Conservation (phyloP, 768 basidiomycete species). For the Mycena maculata region DNA sequence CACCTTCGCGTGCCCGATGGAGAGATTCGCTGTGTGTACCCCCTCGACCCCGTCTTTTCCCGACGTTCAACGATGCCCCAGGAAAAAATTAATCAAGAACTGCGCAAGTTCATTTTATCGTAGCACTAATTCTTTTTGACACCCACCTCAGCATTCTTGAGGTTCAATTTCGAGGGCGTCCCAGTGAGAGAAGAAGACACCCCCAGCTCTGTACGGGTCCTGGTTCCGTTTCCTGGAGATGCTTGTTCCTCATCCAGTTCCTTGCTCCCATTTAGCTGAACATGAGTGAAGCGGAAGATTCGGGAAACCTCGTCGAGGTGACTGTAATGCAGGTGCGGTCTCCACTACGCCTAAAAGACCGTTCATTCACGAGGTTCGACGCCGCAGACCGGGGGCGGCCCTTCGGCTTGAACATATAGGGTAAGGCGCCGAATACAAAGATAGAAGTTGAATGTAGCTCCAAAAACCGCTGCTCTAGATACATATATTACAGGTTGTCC, state of each 20-base stretch:
- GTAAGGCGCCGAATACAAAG: too few relatives aligned
- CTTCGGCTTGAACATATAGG: too few relatives aligned
- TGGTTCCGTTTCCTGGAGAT: background rate
- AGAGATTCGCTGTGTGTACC: background rate
- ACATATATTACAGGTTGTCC: too few relatives aligned
- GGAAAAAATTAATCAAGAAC: background rate
- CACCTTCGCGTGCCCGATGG: background rate
- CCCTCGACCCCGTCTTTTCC: background rate
- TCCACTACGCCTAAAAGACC: background rate
- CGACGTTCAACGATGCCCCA: background rate
- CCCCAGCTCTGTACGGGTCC: conserved; percentile 3
- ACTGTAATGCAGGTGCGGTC: conserved; percentile 15
- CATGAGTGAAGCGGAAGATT: background rate
- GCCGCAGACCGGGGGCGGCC: background rate
- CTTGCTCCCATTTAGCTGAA: background rate
- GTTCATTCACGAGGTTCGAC: background rate
- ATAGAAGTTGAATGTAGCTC: background rate
- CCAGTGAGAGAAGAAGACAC: conserved; percentile 12
- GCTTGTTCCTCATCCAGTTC: background rate
- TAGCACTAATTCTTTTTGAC: background rate
- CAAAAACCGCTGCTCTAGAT: too few relatives aligned
- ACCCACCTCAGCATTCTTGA: background rate
- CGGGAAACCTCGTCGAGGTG: conserved; percentile 1
- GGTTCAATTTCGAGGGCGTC: conserved; percentile 2
- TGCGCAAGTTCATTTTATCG: background rate